Evolutionary conservation across 805 yeast species (phyloP), one percentile per base, ranked within the genome.

Genomic region (Wickerhamiella parazyma): DNA sequence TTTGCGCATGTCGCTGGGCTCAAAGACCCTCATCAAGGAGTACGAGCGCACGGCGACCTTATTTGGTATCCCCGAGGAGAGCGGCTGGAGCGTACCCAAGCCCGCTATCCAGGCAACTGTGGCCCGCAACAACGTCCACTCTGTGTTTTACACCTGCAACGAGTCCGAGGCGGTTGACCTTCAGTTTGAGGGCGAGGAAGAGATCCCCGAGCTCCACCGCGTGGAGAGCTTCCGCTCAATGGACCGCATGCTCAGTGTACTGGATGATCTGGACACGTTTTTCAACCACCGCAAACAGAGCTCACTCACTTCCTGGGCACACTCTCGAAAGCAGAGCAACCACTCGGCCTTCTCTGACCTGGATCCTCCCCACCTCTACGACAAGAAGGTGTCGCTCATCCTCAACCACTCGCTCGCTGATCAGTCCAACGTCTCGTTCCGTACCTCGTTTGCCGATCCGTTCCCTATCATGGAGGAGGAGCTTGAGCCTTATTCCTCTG

Each of bases 41-140:
- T 81, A 80, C 56, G 95, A 82, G 51, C 78, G 75, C 51, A 79
- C 91, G 2, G 86, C 91, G 0, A 85, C 96, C 0, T 65, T 91
- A 44, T 93, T 86, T 65, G 98, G 98, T 12, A 78, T 89, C 19
- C 97, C 98, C 0, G 89, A 82, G 48, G 94, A 83, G 10, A 77
- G 80, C 55, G 99, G 99, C 1, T 91, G 99, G 99, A 79, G 95
- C 0, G 77, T 93, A 40, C 94, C 97, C 1, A 81, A 83, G 89
- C 95, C 98, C 2, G 83, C 89, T 0, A 76, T 85, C 35, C 79
- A 91, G 1, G 85, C 95, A 0, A 80, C 94, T 0, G 73, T 82
- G 12, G 83, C 97, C 1, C 68, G 96, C 51, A 84, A 83, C 57
- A 91, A 91, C 55, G 93, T 91, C 1, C 97, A 91, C 60, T 87